Percentiles rank a stretch among this genome's conserved stretches.
These are phyloP conservation scores for Peronosclerospora sorghi DNA, from an alignment of 352 stramenopile genomes.

Conservation along the genomic window DNA sequence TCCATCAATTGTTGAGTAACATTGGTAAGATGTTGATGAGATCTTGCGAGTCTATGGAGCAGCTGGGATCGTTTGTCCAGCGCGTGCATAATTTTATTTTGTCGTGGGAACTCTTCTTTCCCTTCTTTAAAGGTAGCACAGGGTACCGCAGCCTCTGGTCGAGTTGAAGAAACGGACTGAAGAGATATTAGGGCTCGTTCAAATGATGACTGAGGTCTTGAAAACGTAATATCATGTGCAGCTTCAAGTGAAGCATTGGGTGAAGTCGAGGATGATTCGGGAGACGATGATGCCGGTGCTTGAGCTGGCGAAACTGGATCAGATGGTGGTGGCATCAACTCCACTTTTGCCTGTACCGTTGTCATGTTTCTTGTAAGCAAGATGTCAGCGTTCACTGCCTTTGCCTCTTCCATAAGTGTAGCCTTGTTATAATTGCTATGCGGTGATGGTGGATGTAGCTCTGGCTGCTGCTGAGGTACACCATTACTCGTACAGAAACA, in stretches of 20 bases:
- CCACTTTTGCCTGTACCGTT: not conserved
- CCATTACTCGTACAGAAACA: constrained; percentile 8
- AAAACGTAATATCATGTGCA: not conserved
- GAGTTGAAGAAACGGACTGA: not conserved
- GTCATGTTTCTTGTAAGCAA: constrained; percentile 7
- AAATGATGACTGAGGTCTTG: not conserved
- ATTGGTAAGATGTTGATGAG: constrained; percentile 12
- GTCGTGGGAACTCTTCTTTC: constrained; percentile 6
- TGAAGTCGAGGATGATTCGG: not conserved
- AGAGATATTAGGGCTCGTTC: not conserved
- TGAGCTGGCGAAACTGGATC: not conserved
- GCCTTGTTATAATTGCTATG: constrained; percentile 4
- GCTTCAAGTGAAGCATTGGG: not conserved
- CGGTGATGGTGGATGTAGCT: not conserved
- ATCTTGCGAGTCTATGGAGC: constrained; percentile 11
- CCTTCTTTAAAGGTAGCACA: not conserved
- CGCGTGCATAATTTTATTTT: constrained; percentile 16
- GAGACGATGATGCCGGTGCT: not conserved
- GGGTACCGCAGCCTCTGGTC: not conserved
- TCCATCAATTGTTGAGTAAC: constrained; percentile 20
- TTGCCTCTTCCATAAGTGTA: constrained; percentile 6
- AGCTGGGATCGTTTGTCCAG: constrained; percentile 19
- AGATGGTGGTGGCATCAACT: not conserved
- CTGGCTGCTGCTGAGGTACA: not conserved
- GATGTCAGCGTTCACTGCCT: not conserved